Evolutionary conservation across 2,329 filamentous ascomycete species (phyloP).

Genomic region (Mollisia scopiformis): DNA sequence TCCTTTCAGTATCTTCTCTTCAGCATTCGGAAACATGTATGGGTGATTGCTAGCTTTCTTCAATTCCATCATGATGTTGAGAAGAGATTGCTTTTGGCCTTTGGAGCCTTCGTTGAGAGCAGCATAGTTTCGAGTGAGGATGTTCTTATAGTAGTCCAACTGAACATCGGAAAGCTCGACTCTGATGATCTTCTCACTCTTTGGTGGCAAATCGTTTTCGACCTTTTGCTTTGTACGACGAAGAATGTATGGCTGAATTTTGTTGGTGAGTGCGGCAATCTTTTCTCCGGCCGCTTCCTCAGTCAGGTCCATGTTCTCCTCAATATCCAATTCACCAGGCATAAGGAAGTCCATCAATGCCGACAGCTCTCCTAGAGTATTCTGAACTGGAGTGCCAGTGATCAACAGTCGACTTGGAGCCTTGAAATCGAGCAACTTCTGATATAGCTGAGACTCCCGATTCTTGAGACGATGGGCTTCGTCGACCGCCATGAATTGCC

Average conservation of each 20-base stretch:
- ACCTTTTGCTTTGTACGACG: slow-evolving; percentile 97
- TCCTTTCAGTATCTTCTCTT: slow-evolving; percentile 83
- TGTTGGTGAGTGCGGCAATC: slow-evolving; percentile 79
- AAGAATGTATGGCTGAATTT: slow-evolving; percentile 92
- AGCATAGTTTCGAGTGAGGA: slow-evolving; percentile 93
- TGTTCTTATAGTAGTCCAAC: slow-evolving; percentile 98
- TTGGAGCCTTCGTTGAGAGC: slow-evolving; percentile 88
- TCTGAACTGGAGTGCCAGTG: slow-evolving; percentile 96
- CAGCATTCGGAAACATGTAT: slow-evolving; percentile 94
- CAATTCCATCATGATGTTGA: slow-evolving; percentile 99
- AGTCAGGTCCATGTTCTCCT: slow-evolving; percentile 86
- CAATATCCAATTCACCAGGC: slow-evolving; percentile 89
- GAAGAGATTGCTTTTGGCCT: slow-evolving; percentile 89
- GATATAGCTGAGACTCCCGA: slow-evolving; percentile 89
- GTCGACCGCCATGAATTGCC: slow-evolving; percentile 96
- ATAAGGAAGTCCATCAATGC: slow-evolving; percentile 96
- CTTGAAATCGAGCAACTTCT: slow-evolving; percentile 82
- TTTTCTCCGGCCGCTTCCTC: slow-evolving; percentile 84
- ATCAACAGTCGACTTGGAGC: slow-evolving; percentile 89
- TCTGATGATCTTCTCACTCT: slow-evolving; percentile 98
- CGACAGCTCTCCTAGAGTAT: slow-evolving; percentile 90
- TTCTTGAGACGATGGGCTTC: slow-evolving; percentile 98
- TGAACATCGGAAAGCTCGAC: slow-evolving; percentile 97
- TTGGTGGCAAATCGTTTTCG: slow-evolving; percentile 92
- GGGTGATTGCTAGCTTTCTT: slow-evolving; percentile 99